These are phyloP conservation scores for Trichophyton simii DNA, from an alignment of 2,329 filamentous ascomycete species.

Conservation along the genomic window DNA sequence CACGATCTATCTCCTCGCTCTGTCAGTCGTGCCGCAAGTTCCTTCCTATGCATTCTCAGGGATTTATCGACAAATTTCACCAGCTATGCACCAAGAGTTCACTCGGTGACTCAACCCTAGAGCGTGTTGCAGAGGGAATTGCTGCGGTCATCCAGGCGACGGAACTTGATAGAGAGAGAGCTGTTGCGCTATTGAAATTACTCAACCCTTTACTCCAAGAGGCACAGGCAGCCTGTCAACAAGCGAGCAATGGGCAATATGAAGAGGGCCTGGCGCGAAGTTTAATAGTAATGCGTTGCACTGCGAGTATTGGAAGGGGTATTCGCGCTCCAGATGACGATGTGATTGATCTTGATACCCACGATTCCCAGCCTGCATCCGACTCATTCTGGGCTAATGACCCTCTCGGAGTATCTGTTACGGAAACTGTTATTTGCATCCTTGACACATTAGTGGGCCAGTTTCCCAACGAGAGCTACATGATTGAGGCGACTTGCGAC, in stretches of 20 bases:
- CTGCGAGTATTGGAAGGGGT: constrained; percentile 32
- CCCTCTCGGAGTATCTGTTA: constrained; percentile 21
- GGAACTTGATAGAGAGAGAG: constrained; percentile 28
- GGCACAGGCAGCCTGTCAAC: constrained; percentile 23
- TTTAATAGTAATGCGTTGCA: constrained; percentile 27
- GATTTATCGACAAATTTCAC: constrained; percentile 32
- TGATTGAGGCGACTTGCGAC: constrained; percentile 35
- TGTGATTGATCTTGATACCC: constrained; percentile 23
- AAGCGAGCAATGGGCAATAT: constrained; percentile 20
- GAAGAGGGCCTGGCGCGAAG: constrained; percentile 26
- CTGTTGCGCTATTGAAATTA: constrained; percentile 27
- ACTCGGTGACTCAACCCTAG: constrained; percentile 27
- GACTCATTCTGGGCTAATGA: constrained; percentile 27
- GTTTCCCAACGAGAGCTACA: constrained; percentile 29
- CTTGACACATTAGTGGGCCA: constrained; percentile 29
- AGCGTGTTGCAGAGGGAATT: constrained; percentile 34
- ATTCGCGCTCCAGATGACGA: constrained; percentile 27
- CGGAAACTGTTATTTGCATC: constrained; percentile 29
- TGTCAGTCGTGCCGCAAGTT: constrained; percentile 33
- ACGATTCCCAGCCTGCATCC: constrained; percentile 19
- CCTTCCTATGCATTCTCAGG: constrained; percentile 31
- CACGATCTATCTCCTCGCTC: constrained; percentile 32
- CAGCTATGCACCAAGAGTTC: constrained; percentile 27
- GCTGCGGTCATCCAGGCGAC: constrained; percentile 33
- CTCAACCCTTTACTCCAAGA: constrained; percentile 27